Evolutionary conservation across 176 grass and related monocot species (phyloP).

Genomic region (Chloris gayana): DNA sequence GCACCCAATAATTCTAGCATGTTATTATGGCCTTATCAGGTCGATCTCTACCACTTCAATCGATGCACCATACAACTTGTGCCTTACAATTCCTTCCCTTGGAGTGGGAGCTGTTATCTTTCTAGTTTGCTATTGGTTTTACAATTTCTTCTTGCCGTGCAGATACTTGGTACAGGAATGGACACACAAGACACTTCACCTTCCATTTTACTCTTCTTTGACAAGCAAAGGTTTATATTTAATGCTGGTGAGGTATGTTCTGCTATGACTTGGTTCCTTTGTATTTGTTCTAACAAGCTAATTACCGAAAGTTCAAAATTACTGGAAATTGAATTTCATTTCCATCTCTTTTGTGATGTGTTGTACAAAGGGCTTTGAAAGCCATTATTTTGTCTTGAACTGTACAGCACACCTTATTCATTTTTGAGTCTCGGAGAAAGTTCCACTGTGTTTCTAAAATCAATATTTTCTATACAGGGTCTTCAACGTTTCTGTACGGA

Average conservation of each 20-base stretch:
- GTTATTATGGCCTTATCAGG: not conserved
- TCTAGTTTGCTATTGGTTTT: not conserved
- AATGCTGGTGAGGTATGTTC: conserved; percentile 91
- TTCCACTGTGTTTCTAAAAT: conserved; percentile 2
- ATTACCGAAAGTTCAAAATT: not conserved
- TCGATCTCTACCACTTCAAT: not conserved
- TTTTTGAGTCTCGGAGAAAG: not conserved
- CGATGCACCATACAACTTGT: not conserved
- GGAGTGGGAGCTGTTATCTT: not conserved
- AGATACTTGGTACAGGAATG: conserved; percentile 99
- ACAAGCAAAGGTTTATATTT: conserved; percentile 94
- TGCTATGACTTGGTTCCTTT: not conserved
- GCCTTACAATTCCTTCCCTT: not conserved
- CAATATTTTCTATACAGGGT: conserved; percentile 57
- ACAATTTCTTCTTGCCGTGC: conserved; percentile 24
- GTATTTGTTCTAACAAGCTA: conserved; percentile 23
- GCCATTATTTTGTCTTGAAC: not conserved
- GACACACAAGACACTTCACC: conserved; percentile 95
- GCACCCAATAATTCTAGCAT: not conserved
- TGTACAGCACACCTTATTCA: not conserved
- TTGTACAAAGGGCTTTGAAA: conserved; percentile 7
- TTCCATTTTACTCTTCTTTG: conserved; percentile 93
- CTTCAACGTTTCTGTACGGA: conserved; percentile 96
- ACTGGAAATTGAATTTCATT: conserved; percentile 8
- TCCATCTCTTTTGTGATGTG: not conserved